Conservation (phyloP, 352 stramenopile genomes). For the Phytophthora kernoviae region DNA sequence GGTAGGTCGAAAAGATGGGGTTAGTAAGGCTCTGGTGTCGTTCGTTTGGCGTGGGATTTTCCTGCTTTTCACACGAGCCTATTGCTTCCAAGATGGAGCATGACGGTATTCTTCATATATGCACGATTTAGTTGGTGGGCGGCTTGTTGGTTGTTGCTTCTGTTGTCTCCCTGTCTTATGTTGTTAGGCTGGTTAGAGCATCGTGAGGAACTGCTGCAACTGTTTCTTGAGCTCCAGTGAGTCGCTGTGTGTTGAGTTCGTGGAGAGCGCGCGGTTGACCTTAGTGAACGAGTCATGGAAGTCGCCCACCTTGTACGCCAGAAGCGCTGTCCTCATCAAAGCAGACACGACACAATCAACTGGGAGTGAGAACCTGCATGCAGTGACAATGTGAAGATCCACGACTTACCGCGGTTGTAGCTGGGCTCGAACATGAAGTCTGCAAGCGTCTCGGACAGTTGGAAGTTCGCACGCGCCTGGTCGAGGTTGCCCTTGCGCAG, state of each 20-base stretch:
- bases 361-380: conserved; percentile 5
- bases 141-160: conserved; percentile 15
- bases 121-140: conserved; percentile 41
- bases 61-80: conserved; percentile 22
- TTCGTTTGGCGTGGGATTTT: conserved; percentile 17
- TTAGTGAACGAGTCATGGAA: conserved; percentile 91
- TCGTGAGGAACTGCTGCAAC: conserved; percentile 82
- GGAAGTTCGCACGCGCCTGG: conserved; percentile 84
- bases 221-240: conserved; percentile 90
- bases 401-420: conserved; percentile 83
- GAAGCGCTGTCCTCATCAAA: conserved; percentile 56
- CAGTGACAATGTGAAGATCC: neutral
- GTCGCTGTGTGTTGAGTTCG: conserved; percentile 86
- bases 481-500: conserved; percentile 90
- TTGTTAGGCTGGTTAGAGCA: conserved; percentile 47
- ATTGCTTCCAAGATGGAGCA: conserved; percentile 26
- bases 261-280: conserved; percentile 78
- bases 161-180: conserved; percentile 13
- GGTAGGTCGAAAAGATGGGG: conserved; percentile 17
- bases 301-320: conserved; percentile 91
- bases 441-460: conserved; percentile 75
- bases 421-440: conserved; percentile 92
- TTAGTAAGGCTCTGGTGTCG: conserved; percentile 12
- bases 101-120: conserved; percentile 45
- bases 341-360: neutral